These are phyloP conservation scores for Crithidia mellificae DNA, from an alignment of 208 protist species.

Conservation along the genomic window DNA sequence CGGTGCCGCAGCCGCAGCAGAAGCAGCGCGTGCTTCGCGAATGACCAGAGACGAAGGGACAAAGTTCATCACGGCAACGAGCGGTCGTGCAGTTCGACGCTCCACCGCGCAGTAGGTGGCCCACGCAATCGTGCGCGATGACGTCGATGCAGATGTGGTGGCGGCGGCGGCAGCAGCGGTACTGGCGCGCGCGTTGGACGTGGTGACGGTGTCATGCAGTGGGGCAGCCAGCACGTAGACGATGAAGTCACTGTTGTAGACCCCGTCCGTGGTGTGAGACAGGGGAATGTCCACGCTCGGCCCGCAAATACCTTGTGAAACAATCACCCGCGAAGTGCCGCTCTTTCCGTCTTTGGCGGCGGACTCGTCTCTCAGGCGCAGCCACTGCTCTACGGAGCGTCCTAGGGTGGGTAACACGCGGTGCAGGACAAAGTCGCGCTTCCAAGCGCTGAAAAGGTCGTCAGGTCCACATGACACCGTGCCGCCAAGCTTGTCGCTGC, in stretches of 20 bases:
- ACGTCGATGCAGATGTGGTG: conserved; percentile 1
- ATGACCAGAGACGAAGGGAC: conserved; percentile 38
- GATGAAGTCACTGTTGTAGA: conserved; percentile 51
- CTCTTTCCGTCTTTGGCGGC: neutral
- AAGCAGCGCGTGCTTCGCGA: neutral
- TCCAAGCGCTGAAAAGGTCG: conserved; percentile 51
- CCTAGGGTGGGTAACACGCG: conserved; percentile 32
- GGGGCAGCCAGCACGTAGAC: conserved; percentile 60
- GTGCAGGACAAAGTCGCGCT: conserved; percentile 42
- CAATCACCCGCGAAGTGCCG: conserved; percentile 21
- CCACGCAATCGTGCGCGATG: conserved; percentile 50
- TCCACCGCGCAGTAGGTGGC: conserved; percentile 44
- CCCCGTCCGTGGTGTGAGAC: conserved; percentile 30
- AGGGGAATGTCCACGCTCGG: conserved; percentile 32
- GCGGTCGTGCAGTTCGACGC: conserved; percentile 26
- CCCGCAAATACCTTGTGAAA: conserved; percentile 35
- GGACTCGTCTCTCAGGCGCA: conserved; percentile 19
- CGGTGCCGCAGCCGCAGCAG: neutral
- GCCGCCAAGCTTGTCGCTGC: conserved; percentile 39
- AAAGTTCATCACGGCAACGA: conserved; percentile 59
- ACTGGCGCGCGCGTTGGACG: neutral
- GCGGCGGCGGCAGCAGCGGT: no score
- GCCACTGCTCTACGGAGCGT: conserved; percentile 32
- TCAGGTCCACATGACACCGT: conserved; percentile 33
- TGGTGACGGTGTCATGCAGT: conserved; percentile 17